A percentile compares a stretch with the other conserved stretches of the same genome.
These are phyloP conservation scores for Xylariomycetidae sp. DNA, from an alignment of 2,329 filamentous ascomycete species.

Conservation along the genomic window DNA sequence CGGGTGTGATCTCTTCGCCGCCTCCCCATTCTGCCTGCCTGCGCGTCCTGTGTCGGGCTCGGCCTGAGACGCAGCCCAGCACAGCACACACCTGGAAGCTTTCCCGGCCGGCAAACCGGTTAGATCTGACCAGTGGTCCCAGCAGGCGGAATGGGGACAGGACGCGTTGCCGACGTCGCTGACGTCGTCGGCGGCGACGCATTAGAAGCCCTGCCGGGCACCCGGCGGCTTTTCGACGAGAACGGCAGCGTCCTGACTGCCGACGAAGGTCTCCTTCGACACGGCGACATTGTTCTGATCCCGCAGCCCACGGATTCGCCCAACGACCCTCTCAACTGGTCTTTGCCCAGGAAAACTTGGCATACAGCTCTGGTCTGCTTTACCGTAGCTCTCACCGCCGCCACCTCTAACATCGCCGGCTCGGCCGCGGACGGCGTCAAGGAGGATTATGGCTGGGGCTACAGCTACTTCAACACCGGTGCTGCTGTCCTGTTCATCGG, in stretches of 20 bases:
- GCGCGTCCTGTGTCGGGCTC: background rate
- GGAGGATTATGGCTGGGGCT: background rate
- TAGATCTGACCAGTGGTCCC: too few relatives aligned
- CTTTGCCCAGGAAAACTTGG: background rate
- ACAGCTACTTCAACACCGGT: background rate
- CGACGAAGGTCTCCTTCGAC: background rate
- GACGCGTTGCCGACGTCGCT: background rate
- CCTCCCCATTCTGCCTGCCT: background rate
- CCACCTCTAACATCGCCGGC: background rate
- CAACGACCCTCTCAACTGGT: constrained; percentile 1
- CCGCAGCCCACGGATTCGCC: background rate
- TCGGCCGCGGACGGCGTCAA: background rate
- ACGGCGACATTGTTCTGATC: background rate
- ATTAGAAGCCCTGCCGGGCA: background rate
- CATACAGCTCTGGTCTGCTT: background rate
- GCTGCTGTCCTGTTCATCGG: background rate
- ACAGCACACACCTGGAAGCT: background rate
- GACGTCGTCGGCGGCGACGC: background rate
- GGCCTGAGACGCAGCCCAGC: too few relatives aligned
- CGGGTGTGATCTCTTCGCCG: background rate
- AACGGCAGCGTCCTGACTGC: background rate
- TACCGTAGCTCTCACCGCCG: background rate
- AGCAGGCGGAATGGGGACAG: background rate
- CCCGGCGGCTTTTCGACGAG: background rate
- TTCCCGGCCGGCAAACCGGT: too few relatives aligned